A percentile compares a stretch with the other conserved stretches of the same genome.
These are phyloP conservation scores for Dionaea muscipula DNA, from an alignment of 179 eudicot species.

Conservation along the genomic window DNA sequence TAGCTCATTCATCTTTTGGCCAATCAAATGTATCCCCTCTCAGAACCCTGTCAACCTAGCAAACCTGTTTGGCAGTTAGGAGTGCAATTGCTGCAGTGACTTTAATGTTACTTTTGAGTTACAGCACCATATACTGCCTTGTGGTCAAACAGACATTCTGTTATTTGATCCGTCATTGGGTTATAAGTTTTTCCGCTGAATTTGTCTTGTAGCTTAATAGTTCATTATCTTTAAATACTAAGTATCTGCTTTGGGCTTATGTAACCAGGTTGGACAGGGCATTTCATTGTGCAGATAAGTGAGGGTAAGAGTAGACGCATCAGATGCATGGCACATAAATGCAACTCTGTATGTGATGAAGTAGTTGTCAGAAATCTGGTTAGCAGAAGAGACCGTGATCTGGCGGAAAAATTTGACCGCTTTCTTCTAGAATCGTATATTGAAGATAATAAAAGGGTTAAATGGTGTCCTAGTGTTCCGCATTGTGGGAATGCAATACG, in stretches of 20 bases:
- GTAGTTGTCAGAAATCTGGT: constrained; percentile 27
- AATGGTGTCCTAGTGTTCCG: constrained; percentile 58
- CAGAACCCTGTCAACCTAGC: no score
- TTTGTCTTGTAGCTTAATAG: background rate
- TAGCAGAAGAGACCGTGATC: constrained; percentile 20
- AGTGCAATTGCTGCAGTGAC: no score
- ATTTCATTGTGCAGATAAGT: constrained; percentile 43
- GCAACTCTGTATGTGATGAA: constrained; percentile 43
- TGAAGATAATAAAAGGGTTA: constrained; percentile 44
- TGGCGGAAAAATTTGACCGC: constrained; percentile 44
- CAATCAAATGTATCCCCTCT: no score
- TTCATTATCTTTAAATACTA: background rate
- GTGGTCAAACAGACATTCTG: background rate
- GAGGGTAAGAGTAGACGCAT: constrained; percentile 49
- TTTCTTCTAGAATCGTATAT: constrained; percentile 50
- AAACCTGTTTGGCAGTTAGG: no score
- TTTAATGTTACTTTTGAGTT: no score
- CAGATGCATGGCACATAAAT: constrained; percentile 51
- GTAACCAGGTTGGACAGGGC: constrained; percentile 43
- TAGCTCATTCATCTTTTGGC: no score
- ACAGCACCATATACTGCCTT: no score
- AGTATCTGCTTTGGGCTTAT: background rate
- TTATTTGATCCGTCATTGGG: background rate
- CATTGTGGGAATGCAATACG: constrained; percentile 60
- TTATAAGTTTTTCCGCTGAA: background rate